Base-by-base conservation (phyloP, 176 grass and related monocot species). In the Themeda triandra region DNA sequence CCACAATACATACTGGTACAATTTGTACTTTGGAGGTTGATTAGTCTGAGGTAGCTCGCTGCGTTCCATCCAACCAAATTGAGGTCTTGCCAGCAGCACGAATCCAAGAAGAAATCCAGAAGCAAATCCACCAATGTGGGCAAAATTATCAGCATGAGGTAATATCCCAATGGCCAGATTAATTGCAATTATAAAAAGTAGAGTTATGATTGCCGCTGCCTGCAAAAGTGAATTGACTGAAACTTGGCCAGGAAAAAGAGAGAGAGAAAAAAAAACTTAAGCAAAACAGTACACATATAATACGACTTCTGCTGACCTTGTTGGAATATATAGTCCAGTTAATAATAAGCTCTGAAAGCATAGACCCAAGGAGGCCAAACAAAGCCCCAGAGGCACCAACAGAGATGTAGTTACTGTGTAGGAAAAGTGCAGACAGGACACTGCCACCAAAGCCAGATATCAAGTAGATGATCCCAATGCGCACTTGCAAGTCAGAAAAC, bases 281-380 rank as follows among this genome's bases (percentile, higher is more conserved):
- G 60, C 42, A 83, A 48, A 53, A 69, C 18, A 83, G 23, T 63
- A 53, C 13, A 73, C 17, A 4, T 17, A 54, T 17, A 71, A 23
- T 18, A 4, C 31, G 14, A 41, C 15, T 49, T 76, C 59, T 88
- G 63, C 64, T 87, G 36, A 99, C 96, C 87, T 87, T 94, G 81
- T 96, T 99, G 30, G 96, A 92, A 85, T 99, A 99, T 39, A 91
- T 96, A n/a, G 89, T 90, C 96, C 96, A 99, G 83, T 96, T 96
- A 87, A 91, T 99, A 76, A 99, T 36, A 53, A 99, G 93, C 49
- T 99, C 96, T 15, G 96, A 99, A 78, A 98, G 93, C 96, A 99
- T 96, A 51, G 93, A 90, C 64, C 96, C 96, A 51, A 99, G 86
- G 10, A 99, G 78, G 41, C 96, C 96, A 92, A 99, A 99, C 58